Base-by-base conservation (phyloP, 441 rosid species). In the Pelargonium myrrhifolium region DNA sequence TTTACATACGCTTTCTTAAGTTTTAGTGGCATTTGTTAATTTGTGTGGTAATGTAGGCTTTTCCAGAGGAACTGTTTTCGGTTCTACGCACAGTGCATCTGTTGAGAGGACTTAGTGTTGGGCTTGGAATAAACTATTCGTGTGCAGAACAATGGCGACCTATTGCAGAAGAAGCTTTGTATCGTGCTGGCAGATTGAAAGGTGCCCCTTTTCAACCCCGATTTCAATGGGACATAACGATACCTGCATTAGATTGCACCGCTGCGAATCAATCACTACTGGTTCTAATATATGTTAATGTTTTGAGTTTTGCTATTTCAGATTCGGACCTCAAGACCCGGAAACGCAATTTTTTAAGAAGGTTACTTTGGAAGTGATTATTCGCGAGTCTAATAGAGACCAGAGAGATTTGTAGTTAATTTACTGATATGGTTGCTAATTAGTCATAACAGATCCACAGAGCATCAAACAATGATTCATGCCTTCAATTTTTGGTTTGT, bases 121-220 rank as follows among this genome's bases (percentile, higher is more conserved):
- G 98, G 58, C 84, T 93, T 21, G 96, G 94, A 68, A 70, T 93
- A 69, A 90, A 89, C 79, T 93, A 81, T 76, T 90, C 94, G 0
- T 87, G 96, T 53, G 89, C 94, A 8, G 86, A 93, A 73, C 91
- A 89, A 42, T 93, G 98, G 98, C 86, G 87, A 72, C 80, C 93
- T 31, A 81, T 93, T 64, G 98, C 98, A n/a, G 90, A 86, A 82
- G 92, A 90, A 74, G 94, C 94, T 72, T 74, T 93, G 68, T 74
- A 71, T 75, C 75, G 26, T 62, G 90, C 96, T 47, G 88, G 92
- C 69, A 90, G 97, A 84, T 71, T 87, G 71, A 84, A 72, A 79
- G 92, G 98, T 87, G 20, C 9, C n/a, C 12, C 42, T 60, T 67
- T 9, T 64, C 10, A 71, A 47, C 49, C 40, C 10, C n/a, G 1